Conservation (phyloP, 2,329 filamentous ascomycete genomes). For the Aureobasidium subglaciale region DNA sequence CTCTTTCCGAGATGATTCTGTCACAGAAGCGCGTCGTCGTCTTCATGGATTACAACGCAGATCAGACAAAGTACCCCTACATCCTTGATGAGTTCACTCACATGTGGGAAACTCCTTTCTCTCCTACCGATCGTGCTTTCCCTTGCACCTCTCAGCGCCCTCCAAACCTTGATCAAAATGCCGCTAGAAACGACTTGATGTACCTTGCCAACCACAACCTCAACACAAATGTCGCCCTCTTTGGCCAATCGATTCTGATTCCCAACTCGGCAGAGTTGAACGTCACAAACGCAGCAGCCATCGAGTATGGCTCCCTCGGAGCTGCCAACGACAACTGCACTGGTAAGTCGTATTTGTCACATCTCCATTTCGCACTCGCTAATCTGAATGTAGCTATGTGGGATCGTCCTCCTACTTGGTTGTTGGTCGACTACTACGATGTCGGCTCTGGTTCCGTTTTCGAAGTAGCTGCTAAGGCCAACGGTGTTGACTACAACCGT, state of each 20-base stretch:
- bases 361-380: background rate
- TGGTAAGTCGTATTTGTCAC: conserved; percentile 21
- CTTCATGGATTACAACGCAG: conserved; percentile 78
- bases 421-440: conserved; percentile 84
- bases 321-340: conserved; percentile 57
- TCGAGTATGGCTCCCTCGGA: conserved; percentile 60
- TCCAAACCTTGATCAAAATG: conserved; percentile 53
- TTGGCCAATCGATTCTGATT: conserved; percentile 57
- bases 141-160: conserved; percentile 75
- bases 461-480: conserved; percentile 60
- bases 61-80: conserved; percentile 73
- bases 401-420: conserved; percentile 65
- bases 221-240: conserved; percentile 67
- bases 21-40: conserved; percentile 60
- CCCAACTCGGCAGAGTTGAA: conserved; percentile 65
- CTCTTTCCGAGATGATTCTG: conserved; percentile 68
- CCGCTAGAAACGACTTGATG: conserved; percentile 50
- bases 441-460: conserved; percentile 65
- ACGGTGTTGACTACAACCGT: conserved; percentile 63
- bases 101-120: conserved; percentile 87
- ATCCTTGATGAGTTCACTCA: conserved; percentile 81
- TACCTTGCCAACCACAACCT: conserved; percentile 90
- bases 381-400: conserved; percentile 40
- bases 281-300: conserved; percentile 58
- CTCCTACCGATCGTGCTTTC: conserved; percentile 60